phyloP scores from a whole-genome alignment of 129 eudicot genomes.

The Helianthus annuus region HanXRQr2.0-SUNRISE NC_035433.2:2740897-2741396 shows the following conservation, averaged over 20 bases:
- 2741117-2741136: constrained; percentile 45
- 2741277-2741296: constrained; percentile 90
- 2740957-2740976: too few relatives aligned
- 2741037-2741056: too few relatives aligned
- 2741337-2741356: constrained; percentile 78
- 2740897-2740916: too few relatives aligned
- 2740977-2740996: too few relatives aligned
- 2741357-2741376: constrained; percentile 95
- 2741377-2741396: constrained; percentile 98
- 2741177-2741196: neutral
- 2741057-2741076: constrained; percentile 21
- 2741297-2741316: constrained; percentile 92
- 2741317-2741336: constrained; percentile 74
- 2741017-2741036: too few relatives aligned
- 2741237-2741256: constrained; percentile 78
- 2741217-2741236: neutral
- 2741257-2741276: constrained; percentile 87
- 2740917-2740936: too few relatives aligned
- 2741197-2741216: neutral
- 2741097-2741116: constrained; percentile 47
- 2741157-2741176: constrained; percentile 33
- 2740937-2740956: too few relatives aligned
- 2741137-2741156: constrained; percentile 48
- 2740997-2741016: too few relatives aligned
- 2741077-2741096: constrained; percentile 56